Base-by-base conservation (phyloP, 2,329 filamentous ascomycete species). In the Fusarium caatingaense region DNA sequence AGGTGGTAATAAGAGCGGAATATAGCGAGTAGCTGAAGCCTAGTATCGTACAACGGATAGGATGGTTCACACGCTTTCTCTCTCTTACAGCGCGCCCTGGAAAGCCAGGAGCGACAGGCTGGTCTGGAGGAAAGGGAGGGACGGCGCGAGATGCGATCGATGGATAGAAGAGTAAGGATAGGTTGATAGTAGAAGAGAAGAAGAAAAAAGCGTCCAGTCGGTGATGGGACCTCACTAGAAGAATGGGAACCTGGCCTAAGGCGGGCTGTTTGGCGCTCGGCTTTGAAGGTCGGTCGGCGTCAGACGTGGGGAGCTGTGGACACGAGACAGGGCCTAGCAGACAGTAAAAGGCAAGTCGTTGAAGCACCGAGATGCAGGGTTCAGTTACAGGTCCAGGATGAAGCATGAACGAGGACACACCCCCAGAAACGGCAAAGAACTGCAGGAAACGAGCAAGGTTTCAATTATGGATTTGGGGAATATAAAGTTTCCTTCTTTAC, bases 21-120 rank as follows among this genome's bases (percentile, higher is more conserved):
- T 42, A 37, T 37, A 37, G 34, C 34, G 34, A 37, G 34, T 37
- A 37, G 34, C 34, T 37, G 34, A 10, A 16, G 8, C 18, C 27
- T 8, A 34, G 16, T 46, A 47, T 64, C 12, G 47, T 69, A 58
- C 68, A 68, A 47, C 34, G 34, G 18, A 37, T 63, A 40, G 53
- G 18, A 37, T 63, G 46, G 60, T 73, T 42, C 60, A 62, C 60
- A 51, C 57, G 42, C 63, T 56, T 65, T 65, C 71, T 72, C 73
- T 75, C 72, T 58, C 73, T 53, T 53, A 66, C 73, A 75, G 72
- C 73, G 70, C 73, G 69, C 61, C 73, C 73, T 74, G 72, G 73
- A 53, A 44, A 63, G 59, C 73, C 73, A 76, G 71, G 68, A 73
- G 69, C 72, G 72, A 68, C 73, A 74, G 48, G 66, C 73, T 73